Evolutionary conservation across 169 alveolate genomes (phyloP).

Genomic region (Plasmodium gonderi): DNA sequence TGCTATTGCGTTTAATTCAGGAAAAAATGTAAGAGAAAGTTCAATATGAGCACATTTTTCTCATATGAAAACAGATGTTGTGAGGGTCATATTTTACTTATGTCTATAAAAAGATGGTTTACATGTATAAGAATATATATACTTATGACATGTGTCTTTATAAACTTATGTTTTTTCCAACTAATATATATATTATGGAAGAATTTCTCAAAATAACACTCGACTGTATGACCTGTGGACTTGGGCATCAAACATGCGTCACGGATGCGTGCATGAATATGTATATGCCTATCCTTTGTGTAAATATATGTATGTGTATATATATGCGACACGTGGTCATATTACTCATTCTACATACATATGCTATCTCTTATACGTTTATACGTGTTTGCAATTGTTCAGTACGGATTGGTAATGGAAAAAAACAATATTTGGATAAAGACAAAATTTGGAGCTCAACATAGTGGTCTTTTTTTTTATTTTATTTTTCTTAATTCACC

Average conservation of each 20-base stretch:
- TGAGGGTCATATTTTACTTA: background rate
- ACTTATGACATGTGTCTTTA: background rate
- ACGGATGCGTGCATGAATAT: background rate
- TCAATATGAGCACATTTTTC: background rate
- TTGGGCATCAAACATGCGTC: background rate
- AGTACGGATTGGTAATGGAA: background rate
- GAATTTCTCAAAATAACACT: background rate
- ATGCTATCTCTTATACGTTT: background rate
- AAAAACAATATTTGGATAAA: background rate
- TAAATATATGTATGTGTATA: background rate
- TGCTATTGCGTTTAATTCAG: background rate
- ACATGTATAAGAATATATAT: background rate
- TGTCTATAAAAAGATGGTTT: background rate
- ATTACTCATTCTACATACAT: background rate
- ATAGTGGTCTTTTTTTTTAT: background rate
- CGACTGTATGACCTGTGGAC: background rate
- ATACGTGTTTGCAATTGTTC: background rate
- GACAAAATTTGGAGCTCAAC: constrained; percentile 2
- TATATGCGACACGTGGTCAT: background rate
- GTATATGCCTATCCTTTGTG: background rate
- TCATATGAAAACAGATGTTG: background rate
- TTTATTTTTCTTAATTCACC: background rate
- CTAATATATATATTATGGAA: background rate
- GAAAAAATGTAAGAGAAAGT: background rate
- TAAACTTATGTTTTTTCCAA: background rate